Base-by-base conservation (phyloP, 1,284 basidiomycete species). In the Boletus mariae region DNA sequence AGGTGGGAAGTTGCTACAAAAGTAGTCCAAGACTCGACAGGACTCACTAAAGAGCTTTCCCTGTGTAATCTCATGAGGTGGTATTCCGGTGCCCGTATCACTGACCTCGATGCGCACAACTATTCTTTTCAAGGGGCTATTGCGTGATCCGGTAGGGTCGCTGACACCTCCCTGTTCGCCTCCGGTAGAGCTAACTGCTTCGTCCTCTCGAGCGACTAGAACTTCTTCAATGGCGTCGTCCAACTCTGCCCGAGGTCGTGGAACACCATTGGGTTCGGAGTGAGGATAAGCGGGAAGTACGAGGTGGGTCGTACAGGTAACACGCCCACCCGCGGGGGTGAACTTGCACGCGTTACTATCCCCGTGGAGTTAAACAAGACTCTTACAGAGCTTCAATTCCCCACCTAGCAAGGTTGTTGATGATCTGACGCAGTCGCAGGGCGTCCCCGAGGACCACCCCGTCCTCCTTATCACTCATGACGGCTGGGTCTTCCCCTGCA, bases 31-130 rank as follows among this genome's bases (percentile, higher is more conserved):
- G 44, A 74, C 31, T 20, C 31, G 31, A 32, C 5, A 12, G 12
- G 8, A 32, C 84, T 73, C 62, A 90, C 87, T 85, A 63, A 90
- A 90, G n/a, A 90, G 70, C 61, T 86, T 85, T 58, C 80, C 81
- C 59, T 87, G 81, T 1, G 80, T 75, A 69, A 94, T 84, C 68
- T 94, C 92, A 59, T 76, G 75, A 45, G 77, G 74, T 56, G 78
- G 78, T 58, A 94, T 87, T 2, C 90, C 92, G 57, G 76, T 83
- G 25, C 92, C 92, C 0, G 90, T 93, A 68, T 93, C 92, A 9
- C 79, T 77, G 4, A 94, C 80, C 67, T 93, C 90, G 42, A 94
- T 87, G 53, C 91, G 76, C 11, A 93, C 85, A 34, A 92, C 80
- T 54, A 88, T 85, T 63, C 74, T 73, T 56, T 87, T 84, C 53